Percentiles rank a stretch among this genome's conserved stretches.
phyloP scores from a whole-genome alignment of 2,329 filamentous ascomycete genomes.

The Hymenoscyphus linearis region DNA sequence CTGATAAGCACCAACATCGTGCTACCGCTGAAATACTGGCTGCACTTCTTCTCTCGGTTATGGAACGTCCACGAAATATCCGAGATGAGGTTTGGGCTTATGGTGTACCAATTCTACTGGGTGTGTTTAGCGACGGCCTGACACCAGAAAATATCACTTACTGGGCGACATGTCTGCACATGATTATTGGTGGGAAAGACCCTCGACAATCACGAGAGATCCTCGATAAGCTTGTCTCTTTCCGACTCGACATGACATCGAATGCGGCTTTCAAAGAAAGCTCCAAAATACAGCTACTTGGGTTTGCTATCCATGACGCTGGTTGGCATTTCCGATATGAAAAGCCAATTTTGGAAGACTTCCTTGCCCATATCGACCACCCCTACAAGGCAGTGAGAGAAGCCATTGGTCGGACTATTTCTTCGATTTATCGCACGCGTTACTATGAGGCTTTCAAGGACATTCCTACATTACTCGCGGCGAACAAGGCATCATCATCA shows the following conservation, averaged over 20 bases:
- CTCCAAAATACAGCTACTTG: slow-evolving; percentile 86
- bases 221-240: slow-evolving; percentile 73
- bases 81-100: slow-evolving; percentile 81
- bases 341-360: slow-evolving; percentile 81
- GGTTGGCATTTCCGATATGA: slow-evolving; percentile 97
- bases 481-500: slow-evolving; percentile 74
- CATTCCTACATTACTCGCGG: slow-evolving; percentile 67
- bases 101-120: slow-evolving; percentile 79
- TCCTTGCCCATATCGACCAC: slow-evolving; percentile 87
- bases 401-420: slow-evolving; percentile 84
- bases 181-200: slow-evolving; percentile 83
- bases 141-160: slow-evolving; percentile 93
- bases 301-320: slow-evolving; percentile 78
- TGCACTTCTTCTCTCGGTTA: slow-evolving; percentile 73
- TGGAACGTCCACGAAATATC: slow-evolving; percentile 69
- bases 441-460: slow-evolving; percentile 92
- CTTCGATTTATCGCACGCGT: slow-evolving; percentile 80
- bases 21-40: slow-evolving; percentile 92
- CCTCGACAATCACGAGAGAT: slow-evolving; percentile 83
- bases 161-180: slow-evolving; percentile 90
- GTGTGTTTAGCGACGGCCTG: slow-evolving; percentile 83
- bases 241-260: slow-evolving; percentile 87
- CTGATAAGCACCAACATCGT: slow-evolving; percentile 95
- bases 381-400: slow-evolving; percentile 97
- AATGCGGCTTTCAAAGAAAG: slow-evolving; percentile 99